phyloP scores from a whole-genome alignment of 208 protist genomes.

The Zelonia costaricensis region DNA sequence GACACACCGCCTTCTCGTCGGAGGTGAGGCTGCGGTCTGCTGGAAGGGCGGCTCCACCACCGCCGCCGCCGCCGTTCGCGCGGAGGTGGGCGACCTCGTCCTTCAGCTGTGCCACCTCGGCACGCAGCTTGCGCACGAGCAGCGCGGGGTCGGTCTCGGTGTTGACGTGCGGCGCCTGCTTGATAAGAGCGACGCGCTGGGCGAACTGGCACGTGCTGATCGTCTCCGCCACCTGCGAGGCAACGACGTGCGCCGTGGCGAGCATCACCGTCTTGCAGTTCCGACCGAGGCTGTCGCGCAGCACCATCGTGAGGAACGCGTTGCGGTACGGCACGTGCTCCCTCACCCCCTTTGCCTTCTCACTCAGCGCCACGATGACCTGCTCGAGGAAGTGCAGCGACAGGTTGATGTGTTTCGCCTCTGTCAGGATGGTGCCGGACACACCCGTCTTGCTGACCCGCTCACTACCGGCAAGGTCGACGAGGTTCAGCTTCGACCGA shows the following conservation, averaged over 20 bases:
- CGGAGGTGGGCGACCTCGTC: slow-evolving; percentile 86
- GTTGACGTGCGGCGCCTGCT: slow-evolving; percentile 88
- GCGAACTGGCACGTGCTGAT: slow-evolving; percentile 92
- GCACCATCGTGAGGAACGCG: slow-evolving; percentile 94
- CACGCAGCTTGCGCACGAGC: slow-evolving; percentile 88
- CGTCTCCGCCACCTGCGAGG: slow-evolving; percentile 72
- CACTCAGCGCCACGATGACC: slow-evolving; percentile 86
- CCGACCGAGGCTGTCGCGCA: slow-evolving; percentile 92
- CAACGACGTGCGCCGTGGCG: slow-evolving; percentile 77
- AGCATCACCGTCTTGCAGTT: slow-evolving; percentile 96
- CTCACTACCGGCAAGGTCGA: slow-evolving; percentile 95
- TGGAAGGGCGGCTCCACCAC: slow-evolving; percentile 9
- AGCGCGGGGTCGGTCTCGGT: slow-evolving; percentile 90
- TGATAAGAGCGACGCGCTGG: slow-evolving; percentile 89
- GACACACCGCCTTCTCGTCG: slow-evolving; percentile 75
- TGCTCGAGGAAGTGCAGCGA: slow-evolving; percentile 87
- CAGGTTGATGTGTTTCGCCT: slow-evolving; percentile 93
- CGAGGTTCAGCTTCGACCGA: slow-evolving; percentile 81
- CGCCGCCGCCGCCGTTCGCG: slow-evolving; percentile 35
- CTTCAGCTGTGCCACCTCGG: slow-evolving; percentile 84
- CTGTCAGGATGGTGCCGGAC: slow-evolving; percentile 59
- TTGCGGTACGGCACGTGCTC: slow-evolving; percentile 96
- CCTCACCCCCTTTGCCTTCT: slow-evolving; percentile 72
- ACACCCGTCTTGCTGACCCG: slow-evolving; percentile 86
- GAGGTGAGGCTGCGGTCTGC: slow-evolving; percentile 61